phyloP scores from a whole-genome alignment of 169 alveolate species.

The Eimeria mitis region DNA sequence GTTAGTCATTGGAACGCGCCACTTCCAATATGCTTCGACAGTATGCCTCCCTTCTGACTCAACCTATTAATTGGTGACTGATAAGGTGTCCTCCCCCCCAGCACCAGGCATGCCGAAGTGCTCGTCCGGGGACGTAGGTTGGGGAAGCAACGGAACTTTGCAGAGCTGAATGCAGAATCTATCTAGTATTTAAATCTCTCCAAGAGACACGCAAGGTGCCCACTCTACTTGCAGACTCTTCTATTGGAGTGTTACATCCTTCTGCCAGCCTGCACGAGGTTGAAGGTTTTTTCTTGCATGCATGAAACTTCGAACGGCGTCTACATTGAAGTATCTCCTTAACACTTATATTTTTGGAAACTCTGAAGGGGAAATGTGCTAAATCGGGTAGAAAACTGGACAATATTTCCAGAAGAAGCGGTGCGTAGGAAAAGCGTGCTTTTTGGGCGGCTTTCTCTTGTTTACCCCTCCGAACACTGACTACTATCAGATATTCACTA shows the following conservation, averaged over 20 bases:
- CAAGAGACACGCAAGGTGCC: background rate
- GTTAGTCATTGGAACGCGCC: background rate
- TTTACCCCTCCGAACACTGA: background rate
- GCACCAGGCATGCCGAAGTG: background rate
- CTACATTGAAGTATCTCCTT: background rate
- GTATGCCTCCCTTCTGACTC: background rate
- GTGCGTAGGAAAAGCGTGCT: background rate
- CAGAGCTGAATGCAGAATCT: background rate
- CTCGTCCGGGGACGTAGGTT: background rate
- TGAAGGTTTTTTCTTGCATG: background rate
- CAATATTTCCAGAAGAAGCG: background rate
- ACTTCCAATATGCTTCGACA: background rate
- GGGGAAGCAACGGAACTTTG: background rate
- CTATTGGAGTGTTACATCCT: background rate
- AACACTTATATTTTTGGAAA: background rate
- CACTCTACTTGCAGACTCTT: background rate
- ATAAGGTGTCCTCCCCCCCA: background rate
- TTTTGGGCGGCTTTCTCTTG: background rate
- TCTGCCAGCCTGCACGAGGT: background rate
- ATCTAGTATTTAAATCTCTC: background rate
- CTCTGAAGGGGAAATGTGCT: background rate
- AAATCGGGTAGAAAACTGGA: background rate
- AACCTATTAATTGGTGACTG: background rate
- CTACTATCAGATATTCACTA: background rate
- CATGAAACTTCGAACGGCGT: background rate